Base-by-base conservation (phyloP, 1,284 basidiomycete species). In the Pseudozyma hubeiensis region DNA sequence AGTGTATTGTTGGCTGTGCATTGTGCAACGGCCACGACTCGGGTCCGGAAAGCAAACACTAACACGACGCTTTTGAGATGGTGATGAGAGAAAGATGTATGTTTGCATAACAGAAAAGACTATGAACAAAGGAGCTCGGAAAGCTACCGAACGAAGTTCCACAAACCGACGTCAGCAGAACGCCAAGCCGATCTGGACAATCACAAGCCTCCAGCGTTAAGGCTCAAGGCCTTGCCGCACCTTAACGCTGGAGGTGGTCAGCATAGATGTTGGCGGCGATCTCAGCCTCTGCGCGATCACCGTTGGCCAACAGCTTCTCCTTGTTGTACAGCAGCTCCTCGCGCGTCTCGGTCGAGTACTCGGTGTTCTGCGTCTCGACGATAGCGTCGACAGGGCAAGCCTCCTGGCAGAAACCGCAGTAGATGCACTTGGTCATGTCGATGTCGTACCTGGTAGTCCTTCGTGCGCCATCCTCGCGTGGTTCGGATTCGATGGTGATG, bases 271-370 rank as follows among this genome's bases (percentile, higher is more conserved):
- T 84, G 53, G 82, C 75, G 24, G 83, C 82, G 45, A 82, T 81
- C 87, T 99, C 96, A 39, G 94, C 92, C 86, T 99, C 96, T 73
- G 93, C 93, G 73, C 92, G 88, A 87, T 99, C 97, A 66, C 97
- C 97, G 84, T 97, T 98, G 44, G 93, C 90, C 61, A 97, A 88
- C 58, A 98, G 89, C 87, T 97, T 86, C 82, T 86, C 93, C 87
- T 99, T 99, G 89, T 99, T 99, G 88, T 99, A 99, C 52, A 99
- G 88, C 62, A 99, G 89, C 86, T 99, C 97, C 86, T 99, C 97
- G 67, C 97, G 92, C 10, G 94, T 98, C 87, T 99, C 97, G 47
- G 94, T 97, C 10, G 94, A 92, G 88, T 91, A 98, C 67, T 86
- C 85, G 24, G 83, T 76, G 65, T 83, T 84, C 69, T 84, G 84